Percentiles rank a stretch among this genome's conserved stretches.
Conservation (phyloP, 345 rosid species). For the Dimocarpus longan region DNA sequence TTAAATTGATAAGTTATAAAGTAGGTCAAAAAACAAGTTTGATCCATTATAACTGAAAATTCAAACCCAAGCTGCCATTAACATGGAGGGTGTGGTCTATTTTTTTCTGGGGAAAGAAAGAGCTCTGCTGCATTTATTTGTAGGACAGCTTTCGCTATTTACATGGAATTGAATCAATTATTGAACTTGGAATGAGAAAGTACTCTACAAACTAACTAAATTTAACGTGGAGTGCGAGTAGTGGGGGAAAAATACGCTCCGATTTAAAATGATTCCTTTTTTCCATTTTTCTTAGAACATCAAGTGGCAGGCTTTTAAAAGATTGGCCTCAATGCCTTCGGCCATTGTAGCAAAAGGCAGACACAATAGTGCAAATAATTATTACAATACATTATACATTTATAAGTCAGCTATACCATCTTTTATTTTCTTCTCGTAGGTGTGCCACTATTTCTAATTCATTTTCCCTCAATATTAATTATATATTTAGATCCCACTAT, state of each 20-base stretch:
- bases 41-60: too few species aligned
- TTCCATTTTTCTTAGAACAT: neutral
- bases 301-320: neutral
- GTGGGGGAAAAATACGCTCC: neutral
- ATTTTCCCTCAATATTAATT: neutral
- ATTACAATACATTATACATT: neutral
- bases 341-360: neutral
- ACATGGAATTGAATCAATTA: neutral
- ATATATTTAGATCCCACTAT: too few species aligned
- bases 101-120: neutral
- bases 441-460: neutral
- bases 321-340: conserved; percentile 10
- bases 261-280: neutral
- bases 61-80: neutral
- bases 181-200: neutral
- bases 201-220: neutral
- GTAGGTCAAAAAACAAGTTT: too few species aligned
- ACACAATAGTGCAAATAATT: neutral
- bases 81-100: neutral
- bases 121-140: neutral
- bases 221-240: neutral
- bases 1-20: neutral
- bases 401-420: neutral
- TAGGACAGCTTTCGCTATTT: neutral
- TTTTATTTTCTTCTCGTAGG: neutral